These are phyloP conservation scores for Amylocarpus encephaloides DNA, from an alignment of 2,329 filamentous ascomycete genomes.

Conservation along the genomic window DNA sequence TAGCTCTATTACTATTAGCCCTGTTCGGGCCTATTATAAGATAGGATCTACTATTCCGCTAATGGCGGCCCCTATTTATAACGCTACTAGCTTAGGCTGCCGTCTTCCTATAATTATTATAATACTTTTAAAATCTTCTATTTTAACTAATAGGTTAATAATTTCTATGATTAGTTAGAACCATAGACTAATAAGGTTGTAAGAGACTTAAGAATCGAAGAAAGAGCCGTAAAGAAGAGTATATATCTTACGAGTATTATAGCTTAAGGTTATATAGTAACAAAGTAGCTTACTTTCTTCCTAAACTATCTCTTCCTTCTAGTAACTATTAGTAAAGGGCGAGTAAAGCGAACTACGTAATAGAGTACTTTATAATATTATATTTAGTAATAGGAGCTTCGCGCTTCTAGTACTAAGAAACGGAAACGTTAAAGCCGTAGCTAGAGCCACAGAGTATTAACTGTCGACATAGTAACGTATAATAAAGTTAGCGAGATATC, in stretches of 20 bases:
- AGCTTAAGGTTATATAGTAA: conserved; percentile 14
- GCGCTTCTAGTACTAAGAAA: neutral
- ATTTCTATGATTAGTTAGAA: conserved; percentile 9
- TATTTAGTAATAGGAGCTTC: conserved; percentile 3
- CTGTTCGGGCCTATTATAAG: conserved; percentile 2
- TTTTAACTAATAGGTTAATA: conserved; percentile 5
- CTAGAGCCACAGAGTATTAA: conserved; percentile 10
- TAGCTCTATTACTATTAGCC: conserved; percentile 6
- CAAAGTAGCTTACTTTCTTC: conserved; percentile 2
- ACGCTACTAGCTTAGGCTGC: conserved; percentile 2
- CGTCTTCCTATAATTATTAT: conserved; percentile 7
- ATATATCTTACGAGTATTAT: conserved; percentile 6
- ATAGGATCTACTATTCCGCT: conserved; percentile 8
- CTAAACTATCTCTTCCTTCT: neutral
- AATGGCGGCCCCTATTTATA: conserved; percentile 9
- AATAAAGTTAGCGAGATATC: conserved; percentile 10
- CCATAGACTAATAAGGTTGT: conserved; percentile 10
- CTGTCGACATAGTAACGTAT: conserved; percentile 6
- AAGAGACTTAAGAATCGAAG: conserved; percentile 6
- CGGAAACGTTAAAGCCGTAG: conserved; percentile 9
- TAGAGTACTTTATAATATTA: neutral
- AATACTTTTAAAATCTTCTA: conserved; percentile 5
- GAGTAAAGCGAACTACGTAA: neutral
- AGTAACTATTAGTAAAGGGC: neutral
- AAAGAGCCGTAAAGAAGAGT: conserved; percentile 9